Percentiles rank a stretch among this genome's conserved stretches.
These are phyloP conservation scores for Cardamine occulta DNA, from an alignment of 345 rosid species.

Conservation along the genomic window DNA sequence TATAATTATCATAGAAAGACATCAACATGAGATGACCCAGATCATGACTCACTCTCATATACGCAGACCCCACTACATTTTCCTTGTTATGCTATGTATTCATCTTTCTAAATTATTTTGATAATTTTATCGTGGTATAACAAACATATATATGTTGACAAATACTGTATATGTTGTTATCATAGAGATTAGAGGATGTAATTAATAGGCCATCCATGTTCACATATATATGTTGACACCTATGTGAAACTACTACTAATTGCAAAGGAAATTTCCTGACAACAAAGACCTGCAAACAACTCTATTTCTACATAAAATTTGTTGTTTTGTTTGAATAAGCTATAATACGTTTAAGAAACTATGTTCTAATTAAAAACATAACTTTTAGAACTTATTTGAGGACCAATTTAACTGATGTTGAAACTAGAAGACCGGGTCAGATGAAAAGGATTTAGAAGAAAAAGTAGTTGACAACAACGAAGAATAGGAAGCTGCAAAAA, in stretches of 20 bases:
- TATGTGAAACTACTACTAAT: conserved; percentile 8
- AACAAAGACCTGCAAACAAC: conserved; percentile 43
- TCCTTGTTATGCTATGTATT: background rate
- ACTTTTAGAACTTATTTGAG: background rate
- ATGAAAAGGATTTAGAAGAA: conserved; percentile 1
- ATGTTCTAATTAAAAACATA: background rate
- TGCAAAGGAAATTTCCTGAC: background rate
- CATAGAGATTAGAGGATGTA: conserved; percentile 26
- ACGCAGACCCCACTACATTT: conserved; percentile 7
- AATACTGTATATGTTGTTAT: too few relatives aligned
- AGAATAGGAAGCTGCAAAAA: background rate
- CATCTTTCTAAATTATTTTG: background rate
- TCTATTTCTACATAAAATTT: conserved; percentile 36
- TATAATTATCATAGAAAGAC: conserved; percentile 16
- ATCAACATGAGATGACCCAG: conserved; percentile 29
- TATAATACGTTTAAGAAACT: conserved; percentile 21
- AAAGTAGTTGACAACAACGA: conserved; percentile 9
- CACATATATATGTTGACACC: conserved; percentile 42
- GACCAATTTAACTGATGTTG: conserved; percentile 21
- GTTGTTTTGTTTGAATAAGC: conserved; percentile 13
- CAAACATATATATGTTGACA: background rate
- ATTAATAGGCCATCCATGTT: conserved; percentile 32
- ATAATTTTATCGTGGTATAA: background rate
- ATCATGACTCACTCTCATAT: conserved; percentile 13
- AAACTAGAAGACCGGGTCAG: conserved; percentile 31